Evolutionary conservation across 768 basidiomycete genomes (phyloP).

Genomic region (Leucosporidium creatinivorum): DNA sequence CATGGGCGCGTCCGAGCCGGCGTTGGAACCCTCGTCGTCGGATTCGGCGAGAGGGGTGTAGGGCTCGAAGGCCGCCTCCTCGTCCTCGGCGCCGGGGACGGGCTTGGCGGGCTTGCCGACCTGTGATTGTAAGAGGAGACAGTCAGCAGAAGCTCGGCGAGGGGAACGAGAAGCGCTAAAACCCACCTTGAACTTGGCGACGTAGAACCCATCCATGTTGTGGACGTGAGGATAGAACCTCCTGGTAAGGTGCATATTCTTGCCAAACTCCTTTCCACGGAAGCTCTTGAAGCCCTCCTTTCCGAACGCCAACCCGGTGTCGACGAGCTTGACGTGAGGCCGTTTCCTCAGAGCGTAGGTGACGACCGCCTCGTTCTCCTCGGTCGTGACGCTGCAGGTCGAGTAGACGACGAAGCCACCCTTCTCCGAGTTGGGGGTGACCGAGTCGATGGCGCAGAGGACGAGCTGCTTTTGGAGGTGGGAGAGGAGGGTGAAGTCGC

Average conservation of each 20-base stretch:
- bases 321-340: conserved; percentile 83
- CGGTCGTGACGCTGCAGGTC: conserved; percentile 94
- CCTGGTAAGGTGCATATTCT: conserved; percentile 69
- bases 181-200: conserved; percentile 90
- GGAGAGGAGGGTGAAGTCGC: conserved; percentile 90
- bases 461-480: conserved; percentile 98
- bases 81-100: conserved; percentile 37
- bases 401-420: conserved; percentile 96
- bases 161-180: not conserved
- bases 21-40: conserved; percentile 18
- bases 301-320: conserved; percentile 87
- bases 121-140: not conserved
- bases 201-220: conserved; percentile 99
- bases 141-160: not conserved
- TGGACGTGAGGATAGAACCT: conserved; percentile 72
- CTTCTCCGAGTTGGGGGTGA: conserved; percentile 76
- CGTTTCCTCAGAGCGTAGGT: conserved; percentile 94
- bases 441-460: conserved; percentile 94
- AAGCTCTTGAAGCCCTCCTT: conserved; percentile 82
- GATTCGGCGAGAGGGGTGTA: conserved; percentile 43
- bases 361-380: conserved; percentile 97
- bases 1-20: not conserved
- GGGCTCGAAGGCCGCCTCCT: conserved; percentile 36
- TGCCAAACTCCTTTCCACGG: conserved; percentile 81
- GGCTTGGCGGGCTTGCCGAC: conserved; percentile 38